Percentiles rank a stretch among this genome's conserved stretches.
phyloP scores from a whole-genome alignment of 495 filamentous ascomycete genomes.

The Daldinia childiae region DNA sequence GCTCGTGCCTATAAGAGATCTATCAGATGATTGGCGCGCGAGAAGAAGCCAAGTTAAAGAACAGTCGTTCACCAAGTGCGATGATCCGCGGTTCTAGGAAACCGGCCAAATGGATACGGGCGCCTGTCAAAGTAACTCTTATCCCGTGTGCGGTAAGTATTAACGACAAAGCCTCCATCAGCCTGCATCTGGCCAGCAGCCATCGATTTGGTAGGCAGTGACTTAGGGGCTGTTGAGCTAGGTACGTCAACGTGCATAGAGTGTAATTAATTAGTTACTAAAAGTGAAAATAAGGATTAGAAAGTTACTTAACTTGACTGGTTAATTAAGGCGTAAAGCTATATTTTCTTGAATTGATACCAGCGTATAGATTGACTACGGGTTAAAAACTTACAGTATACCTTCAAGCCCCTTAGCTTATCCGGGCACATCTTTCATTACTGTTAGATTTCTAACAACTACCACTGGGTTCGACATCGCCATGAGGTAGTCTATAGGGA shows the following conservation, averaged over 20 bases:
- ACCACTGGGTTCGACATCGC: no score
- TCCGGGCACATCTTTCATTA: no score
- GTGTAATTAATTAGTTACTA: neutral
- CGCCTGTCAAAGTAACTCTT: neutral
- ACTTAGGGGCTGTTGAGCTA: neutral
- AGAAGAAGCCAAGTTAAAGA: neutral
- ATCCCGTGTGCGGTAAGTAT: neutral
- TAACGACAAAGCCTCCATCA: neutral
- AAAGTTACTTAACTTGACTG: no score
- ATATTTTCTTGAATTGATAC: no score
- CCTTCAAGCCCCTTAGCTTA: neutral
- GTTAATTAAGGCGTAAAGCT: no score
- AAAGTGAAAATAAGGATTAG: no score
- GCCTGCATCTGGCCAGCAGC: neutral
- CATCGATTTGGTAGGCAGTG: neutral
- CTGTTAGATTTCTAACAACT: no score
- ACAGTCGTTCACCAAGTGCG: no score
- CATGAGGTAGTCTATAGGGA: neutral
- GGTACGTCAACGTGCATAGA: neutral
- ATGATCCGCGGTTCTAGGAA: neutral
- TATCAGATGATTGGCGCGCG: neutral
- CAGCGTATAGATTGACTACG: neutral
- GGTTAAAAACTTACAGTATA: neutral
- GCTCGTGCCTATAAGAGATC: neutral
- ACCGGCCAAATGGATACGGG: neutral